Conservation (phyloP, 2,329 filamentous ascomycete species). For the Colletotrichum sp. region DNA sequence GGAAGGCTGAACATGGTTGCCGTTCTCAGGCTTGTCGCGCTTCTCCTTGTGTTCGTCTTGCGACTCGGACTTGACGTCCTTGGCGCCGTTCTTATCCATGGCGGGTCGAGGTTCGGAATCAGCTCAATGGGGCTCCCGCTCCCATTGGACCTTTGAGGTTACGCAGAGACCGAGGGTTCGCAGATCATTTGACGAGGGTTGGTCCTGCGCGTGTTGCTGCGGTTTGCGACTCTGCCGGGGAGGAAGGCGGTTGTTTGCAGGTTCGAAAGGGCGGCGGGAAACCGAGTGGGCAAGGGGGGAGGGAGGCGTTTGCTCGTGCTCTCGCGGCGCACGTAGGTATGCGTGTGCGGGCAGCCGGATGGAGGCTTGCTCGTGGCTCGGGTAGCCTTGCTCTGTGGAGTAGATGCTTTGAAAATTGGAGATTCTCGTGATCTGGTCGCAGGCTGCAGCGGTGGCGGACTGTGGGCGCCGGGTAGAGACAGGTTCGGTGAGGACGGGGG, state of each 20-base stretch:
- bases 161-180: conserved; percentile 48
- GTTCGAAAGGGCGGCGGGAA: not conserved
- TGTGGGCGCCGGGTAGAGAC: not conserved
- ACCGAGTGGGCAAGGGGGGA: not conserved
- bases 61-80: conserved; percentile 43
- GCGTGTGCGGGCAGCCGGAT: not conserved
- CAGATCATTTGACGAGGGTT: conserved; percentile 31
- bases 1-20: conserved; percentile 28
- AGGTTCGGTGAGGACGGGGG: not conserved
- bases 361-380: not conserved
- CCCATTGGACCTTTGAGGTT: conserved; percentile 50
- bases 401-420: not conserved
- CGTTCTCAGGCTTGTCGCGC: conserved; percentile 31
- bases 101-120: conserved; percentile 27
- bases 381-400: not conserved
- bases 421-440: not conserved
- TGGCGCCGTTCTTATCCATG: conserved; percentile 39
- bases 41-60: conserved; percentile 34
- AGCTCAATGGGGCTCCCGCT: conserved; percentile 37
- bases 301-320: not conserved
- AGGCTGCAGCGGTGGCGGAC: not conserved
- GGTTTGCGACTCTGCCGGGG: not conserved
- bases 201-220: not conserved
- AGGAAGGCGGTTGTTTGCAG: not conserved
- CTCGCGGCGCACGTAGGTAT: not conserved